A percentile compares a stretch with the other conserved stretches of the same genome.
phyloP scores from a whole-genome alignment of 345 rosid species.

The Salix purpurea region DNA sequence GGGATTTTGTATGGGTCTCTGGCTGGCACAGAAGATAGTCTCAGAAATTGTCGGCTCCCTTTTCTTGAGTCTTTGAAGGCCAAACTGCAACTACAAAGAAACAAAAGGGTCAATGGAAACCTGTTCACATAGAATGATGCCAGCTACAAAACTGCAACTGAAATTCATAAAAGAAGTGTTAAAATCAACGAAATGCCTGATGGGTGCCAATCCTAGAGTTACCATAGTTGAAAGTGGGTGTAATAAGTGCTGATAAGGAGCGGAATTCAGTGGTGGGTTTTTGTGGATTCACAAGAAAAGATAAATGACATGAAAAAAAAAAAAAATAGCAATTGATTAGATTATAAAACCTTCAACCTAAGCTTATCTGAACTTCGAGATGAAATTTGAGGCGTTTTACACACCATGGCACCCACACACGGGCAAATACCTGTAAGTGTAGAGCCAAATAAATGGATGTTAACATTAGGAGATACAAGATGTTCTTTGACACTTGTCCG shows the following conservation, averaged over 20 bases:
- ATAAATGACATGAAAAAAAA: slow-evolving; percentile 5
- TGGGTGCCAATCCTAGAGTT: no score
- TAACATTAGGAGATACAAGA: background rate
- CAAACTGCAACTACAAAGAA: slow-evolving; percentile 36
- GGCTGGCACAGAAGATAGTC: slow-evolving; percentile 37
- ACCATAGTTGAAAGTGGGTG: no score
- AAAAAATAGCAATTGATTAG: background rate
- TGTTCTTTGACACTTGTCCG: no score
- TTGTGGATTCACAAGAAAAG: slow-evolving; percentile 3
- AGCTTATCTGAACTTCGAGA: slow-evolving; percentile 13
- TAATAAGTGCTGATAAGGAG: background rate
- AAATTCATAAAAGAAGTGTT: background rate
- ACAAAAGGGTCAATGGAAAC: background rate
- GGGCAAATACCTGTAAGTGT: slow-evolving; percentile 28
- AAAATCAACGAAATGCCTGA: no score
- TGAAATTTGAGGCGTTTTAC: slow-evolving; percentile 23
- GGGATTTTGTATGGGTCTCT: slow-evolving; percentile 27
- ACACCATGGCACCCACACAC: slow-evolving; percentile 21
- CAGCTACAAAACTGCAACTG: background rate
- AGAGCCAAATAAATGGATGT: slow-evolving; percentile 9
- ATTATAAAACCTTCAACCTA: slow-evolving; percentile 37
- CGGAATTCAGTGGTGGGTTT: background rate
- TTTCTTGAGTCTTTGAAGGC: slow-evolving; percentile 17
- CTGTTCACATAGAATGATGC: no score
- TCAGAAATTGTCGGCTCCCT: slow-evolving; percentile 22